These are phyloP conservation scores for Cytospora schulzeri DNA, from an alignment of 2,329 filamentous ascomycete genomes.

Conservation along the genomic window DNA sequence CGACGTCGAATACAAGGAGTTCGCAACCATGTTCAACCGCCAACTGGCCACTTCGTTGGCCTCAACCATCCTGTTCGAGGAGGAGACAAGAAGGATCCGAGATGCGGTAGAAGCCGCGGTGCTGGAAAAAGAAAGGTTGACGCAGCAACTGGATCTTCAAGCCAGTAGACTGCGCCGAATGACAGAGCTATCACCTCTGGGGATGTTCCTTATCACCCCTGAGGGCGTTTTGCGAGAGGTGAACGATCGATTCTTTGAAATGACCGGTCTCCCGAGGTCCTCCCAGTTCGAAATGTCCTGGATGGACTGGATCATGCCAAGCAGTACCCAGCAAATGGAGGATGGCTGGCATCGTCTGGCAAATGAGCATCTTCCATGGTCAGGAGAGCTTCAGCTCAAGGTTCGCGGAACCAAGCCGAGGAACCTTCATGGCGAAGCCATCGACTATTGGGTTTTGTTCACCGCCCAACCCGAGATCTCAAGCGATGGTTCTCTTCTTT, in stretches of 20 bases:
- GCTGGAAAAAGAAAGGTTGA: constrained; percentile 38
- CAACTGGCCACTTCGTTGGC: constrained; percentile 64
- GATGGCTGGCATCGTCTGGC: constrained; percentile 43
- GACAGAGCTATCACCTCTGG: constrained; percentile 41
- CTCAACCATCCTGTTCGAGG: constrained; percentile 65
- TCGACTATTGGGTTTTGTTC: constrained; percentile 48
- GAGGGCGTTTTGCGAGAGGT: constrained; percentile 46
- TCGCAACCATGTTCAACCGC: constrained; percentile 48
- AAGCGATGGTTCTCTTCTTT: constrained; percentile 38
- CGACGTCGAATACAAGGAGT: constrained; percentile 64
- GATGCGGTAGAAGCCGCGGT: constrained; percentile 40
- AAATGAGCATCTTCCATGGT: constrained; percentile 39
- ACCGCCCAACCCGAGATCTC: constrained; percentile 40
- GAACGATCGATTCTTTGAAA: constrained; percentile 51
- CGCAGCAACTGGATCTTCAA: constrained; percentile 40
- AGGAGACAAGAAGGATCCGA: constrained; percentile 58
- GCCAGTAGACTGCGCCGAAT: constrained; percentile 41
- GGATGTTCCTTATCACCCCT: constrained; percentile 43
- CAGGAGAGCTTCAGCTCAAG: constrained; percentile 46
- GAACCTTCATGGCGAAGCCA: constrained; percentile 40
- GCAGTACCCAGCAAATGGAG: constrained; percentile 37
- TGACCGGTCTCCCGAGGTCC: constrained; percentile 46
- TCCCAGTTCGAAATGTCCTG: constrained; percentile 44
- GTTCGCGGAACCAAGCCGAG: constrained; percentile 36
- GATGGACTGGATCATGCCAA: constrained; percentile 43